Percentiles rank a stretch among this genome's conserved stretches.
Conservation (phyloP, 352 stramenopile species). For the Phytophthora fragariae region DNA sequence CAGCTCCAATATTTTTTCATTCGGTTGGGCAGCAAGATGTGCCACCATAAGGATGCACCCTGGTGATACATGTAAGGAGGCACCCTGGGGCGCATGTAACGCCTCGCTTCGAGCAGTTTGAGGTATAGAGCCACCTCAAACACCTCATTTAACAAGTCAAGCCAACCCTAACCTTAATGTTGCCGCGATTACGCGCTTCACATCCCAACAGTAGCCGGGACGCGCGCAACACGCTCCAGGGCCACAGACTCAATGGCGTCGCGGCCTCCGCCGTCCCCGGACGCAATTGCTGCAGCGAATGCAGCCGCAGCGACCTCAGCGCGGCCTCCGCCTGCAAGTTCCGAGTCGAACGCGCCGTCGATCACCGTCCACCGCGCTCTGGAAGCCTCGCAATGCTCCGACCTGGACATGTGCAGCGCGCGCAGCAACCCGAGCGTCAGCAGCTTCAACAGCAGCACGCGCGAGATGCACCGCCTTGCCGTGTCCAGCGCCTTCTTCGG, state of each 20-base stretch:
- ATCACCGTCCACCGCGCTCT: conserved; percentile 2
- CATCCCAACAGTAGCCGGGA: conserved; percentile 26
- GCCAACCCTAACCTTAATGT: conserved; percentile 16
- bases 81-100: neutral
- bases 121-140: neutral
- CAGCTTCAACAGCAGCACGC: conserved; percentile 61
- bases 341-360: conserved; percentile 10
- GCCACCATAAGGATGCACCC: neutral
- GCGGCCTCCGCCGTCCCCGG: conserved; percentile 24
- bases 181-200: conserved; percentile 26
- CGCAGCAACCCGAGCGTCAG: conserved; percentile 59
- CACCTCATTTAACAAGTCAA: neutral
- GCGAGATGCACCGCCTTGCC: conserved; percentile 41
- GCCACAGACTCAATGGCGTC: neutral
- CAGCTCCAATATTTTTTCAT: no score
- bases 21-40: no score
- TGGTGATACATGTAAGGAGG: no score
- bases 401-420: conserved; percentile 41
- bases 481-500: conserved; percentile 55
- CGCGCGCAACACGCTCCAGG: neutral
- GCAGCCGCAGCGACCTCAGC: conserved; percentile 26
- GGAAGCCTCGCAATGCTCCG: conserved; percentile 20
- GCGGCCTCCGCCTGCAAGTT: conserved; percentile 10
- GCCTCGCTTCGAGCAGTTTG: neutral
- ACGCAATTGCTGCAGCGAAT: conserved; percentile 38